phyloP scores from a whole-genome alignment of 1,284 basidiomycete genomes.

The Heterobasidion parviporum region DNA sequence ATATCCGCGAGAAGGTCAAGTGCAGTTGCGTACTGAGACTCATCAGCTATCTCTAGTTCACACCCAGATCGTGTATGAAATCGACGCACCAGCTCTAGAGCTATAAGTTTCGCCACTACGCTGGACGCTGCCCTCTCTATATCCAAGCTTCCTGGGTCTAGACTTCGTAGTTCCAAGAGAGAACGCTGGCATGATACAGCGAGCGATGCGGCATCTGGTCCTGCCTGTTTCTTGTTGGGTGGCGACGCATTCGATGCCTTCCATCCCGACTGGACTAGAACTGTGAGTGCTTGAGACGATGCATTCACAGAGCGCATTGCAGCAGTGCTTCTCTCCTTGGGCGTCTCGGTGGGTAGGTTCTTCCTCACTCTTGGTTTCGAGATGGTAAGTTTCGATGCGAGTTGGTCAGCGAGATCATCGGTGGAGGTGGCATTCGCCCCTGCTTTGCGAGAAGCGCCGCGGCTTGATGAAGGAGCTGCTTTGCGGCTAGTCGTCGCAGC shows the following conservation, averaged over 20 bases:
- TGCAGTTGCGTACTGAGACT: slow-evolving; percentile 41
- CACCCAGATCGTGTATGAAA: slow-evolving; percentile 3
- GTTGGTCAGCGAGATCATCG: slow-evolving; percentile 10
- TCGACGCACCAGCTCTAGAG: slow-evolving; percentile 53
- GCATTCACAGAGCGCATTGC: slow-evolving; percentile 58
- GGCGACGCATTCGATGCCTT: slow-evolving; percentile 26
- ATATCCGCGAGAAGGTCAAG: slow-evolving; percentile 35
- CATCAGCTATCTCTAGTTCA: slow-evolving; percentile 4
- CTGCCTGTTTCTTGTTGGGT: slow-evolving; percentile 16
- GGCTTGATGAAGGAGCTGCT: neutral
- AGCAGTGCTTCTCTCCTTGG: slow-evolving; percentile 17
- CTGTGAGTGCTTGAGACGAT: slow-evolving; percentile 48
- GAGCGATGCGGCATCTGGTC: slow-evolving; percentile 24
- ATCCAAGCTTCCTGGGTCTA: slow-evolving; percentile 44
- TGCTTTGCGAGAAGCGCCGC: neutral
- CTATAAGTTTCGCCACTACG: slow-evolving; percentile 53
- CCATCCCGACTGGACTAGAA: slow-evolving; percentile 50
- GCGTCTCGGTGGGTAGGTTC: slow-evolving; percentile 1
- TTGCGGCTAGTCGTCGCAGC: neutral
- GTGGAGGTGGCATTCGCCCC: neutral
- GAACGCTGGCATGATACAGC: slow-evolving; percentile 25
- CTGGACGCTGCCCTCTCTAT: slow-evolving; percentile 65
- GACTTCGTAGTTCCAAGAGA: slow-evolving; percentile 35
- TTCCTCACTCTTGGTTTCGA: slow-evolving; percentile 7
- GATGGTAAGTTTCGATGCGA: slow-evolving; percentile 10